Evolutionary conservation across 257 asterid genomes (phyloP), one percentile per base, ranked within the genome.

Genomic region (Cordia subcordata): DNA sequence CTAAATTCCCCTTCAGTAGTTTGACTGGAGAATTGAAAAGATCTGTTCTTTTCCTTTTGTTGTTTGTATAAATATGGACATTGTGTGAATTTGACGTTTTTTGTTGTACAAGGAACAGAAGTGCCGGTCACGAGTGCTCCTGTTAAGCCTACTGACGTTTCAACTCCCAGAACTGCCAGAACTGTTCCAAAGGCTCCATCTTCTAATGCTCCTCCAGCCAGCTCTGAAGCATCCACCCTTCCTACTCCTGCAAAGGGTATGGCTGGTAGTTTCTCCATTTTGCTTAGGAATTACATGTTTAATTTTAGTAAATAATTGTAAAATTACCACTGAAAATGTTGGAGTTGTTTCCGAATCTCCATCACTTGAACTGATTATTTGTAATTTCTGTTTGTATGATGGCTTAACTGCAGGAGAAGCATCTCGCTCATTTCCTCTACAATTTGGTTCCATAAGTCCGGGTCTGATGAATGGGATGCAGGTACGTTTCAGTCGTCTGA

Each of bases 381-480:
- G 35, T 27, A 27, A 27, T 27, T 27, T 27, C 35, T 27, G 35
- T 27, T 27, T 27, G 3, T 27, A 27, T 27, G 35, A 27, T 27
- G 35, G 63, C 27, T 52, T 69, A 72, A 78, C 72, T 75, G 71
- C 86, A 57, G 96, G 74, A 67, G 96, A 82, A 64, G 78, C 81
- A 58, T 66, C 94, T 13, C 75, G 40, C 69, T 68, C 95, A 35
- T 79, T 84, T 75, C 78, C 94, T 38, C 73, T 88, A 63, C 99
- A 92, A 73, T 92, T 92, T 80, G 99, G 99, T 57, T 78, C 99
- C 61, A 81, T 88, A 67, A 92, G 81, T 74, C 97, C 96, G 55
- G 85, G 94, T 62, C 61, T 78, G 49, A 74, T 92, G 87, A 82
- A 84, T 63, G 97, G 83, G 32, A 72, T 88, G 77, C 96, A 88